These are phyloP conservation scores for Phytopythium sindhum DNA, from an alignment of 352 stramenopile species.

Conservation along the genomic window DNA sequence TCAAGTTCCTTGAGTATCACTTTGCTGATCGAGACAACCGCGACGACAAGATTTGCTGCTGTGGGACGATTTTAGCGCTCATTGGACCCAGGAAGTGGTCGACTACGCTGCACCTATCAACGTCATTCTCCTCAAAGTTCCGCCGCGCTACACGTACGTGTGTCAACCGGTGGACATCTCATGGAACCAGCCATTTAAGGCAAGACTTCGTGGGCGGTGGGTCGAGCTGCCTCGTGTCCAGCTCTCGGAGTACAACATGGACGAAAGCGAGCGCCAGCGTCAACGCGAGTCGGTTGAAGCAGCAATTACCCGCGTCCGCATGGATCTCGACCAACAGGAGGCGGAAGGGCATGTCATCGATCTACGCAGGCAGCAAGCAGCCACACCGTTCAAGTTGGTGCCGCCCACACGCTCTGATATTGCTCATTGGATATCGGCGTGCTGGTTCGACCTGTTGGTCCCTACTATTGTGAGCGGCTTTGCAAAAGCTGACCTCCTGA, in stretches of 20 bases:
- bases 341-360: neutral
- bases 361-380: neutral
- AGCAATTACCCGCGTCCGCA: neutral
- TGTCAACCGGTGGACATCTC: slow-evolving; percentile 10
- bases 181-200: slow-evolving; percentile 14
- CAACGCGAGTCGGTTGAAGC: neutral
- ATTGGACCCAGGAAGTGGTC: slow-evolving; percentile 8
- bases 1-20: slow-evolving; percentile 9
- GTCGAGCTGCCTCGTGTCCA: slow-evolving; percentile 1
- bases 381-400: neutral
- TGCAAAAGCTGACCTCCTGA: neutral
- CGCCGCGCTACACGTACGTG: slow-evolving; percentile 7
- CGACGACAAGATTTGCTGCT: slow-evolving; percentile 10
- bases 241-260: neutral
- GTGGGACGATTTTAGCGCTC: slow-evolving; percentile 14
- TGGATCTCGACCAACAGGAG: neutral
- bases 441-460: neutral
- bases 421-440: neutral
- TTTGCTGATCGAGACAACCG: slow-evolving; percentile 4
- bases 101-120: slow-evolving; percentile 8
- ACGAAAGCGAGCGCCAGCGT: neutral
- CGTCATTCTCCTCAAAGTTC: slow-evolving; percentile 7
- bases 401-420: neutral
- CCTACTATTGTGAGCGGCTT: neutral
- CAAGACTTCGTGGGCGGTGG: slow-evolving; percentile 5